Evolutionary conservation across 768 basidiomycete genomes (phyloP), one percentile per base, ranked within the genome.

Genomic region (Rhodosporidiobolus sp.): DNA sequence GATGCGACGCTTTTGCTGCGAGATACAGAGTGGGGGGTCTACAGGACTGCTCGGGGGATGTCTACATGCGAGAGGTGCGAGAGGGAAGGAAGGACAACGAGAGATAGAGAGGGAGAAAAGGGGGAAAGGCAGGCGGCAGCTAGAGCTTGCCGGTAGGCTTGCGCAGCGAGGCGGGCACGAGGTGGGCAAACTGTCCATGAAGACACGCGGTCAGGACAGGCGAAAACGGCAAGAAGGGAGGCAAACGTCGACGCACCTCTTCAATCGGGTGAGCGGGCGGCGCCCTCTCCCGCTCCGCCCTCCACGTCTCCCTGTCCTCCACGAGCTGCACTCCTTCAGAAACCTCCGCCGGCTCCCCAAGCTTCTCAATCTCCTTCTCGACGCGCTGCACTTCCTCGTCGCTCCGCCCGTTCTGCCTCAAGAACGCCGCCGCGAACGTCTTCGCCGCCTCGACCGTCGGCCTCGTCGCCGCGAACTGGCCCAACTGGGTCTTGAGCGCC

Each of bases 401-500:
- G 9, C 83, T 83, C 46, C 80, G 62, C 8, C 70, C 65, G 11
- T 77, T 63, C 19, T 72, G 60, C 2, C 70, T 72, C 16, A 79
- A 69, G 45, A 82, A 80, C 24, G 87, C 78, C 48, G 79, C 78
- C 87, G 91, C 93, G 74, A 90, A 88, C 60, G 84, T 84, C 26
- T 83, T 83, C 72, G 92, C 91, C 34, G 88, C 86, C 10, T 82
- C 80, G 8, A 87, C 77, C 6, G 85, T 82, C 16, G 90, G 89
- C n/a, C 83, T 84, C 24, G 83, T 83, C 17, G 87, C 85, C 32
- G 81, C 78, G 35, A 86, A 59, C 83, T 84, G 83, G 62, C 81
- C 85, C 84, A 87, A 86, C 11, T 83, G 83, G 50, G 82, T 81
- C 53, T 85, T 82, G 67, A 88, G 85, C 19, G 88, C 79, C 0